Conservation (phyloP, 2,329 filamentous ascomycete genomes). For the Ophiostoma sp. region DNA sequence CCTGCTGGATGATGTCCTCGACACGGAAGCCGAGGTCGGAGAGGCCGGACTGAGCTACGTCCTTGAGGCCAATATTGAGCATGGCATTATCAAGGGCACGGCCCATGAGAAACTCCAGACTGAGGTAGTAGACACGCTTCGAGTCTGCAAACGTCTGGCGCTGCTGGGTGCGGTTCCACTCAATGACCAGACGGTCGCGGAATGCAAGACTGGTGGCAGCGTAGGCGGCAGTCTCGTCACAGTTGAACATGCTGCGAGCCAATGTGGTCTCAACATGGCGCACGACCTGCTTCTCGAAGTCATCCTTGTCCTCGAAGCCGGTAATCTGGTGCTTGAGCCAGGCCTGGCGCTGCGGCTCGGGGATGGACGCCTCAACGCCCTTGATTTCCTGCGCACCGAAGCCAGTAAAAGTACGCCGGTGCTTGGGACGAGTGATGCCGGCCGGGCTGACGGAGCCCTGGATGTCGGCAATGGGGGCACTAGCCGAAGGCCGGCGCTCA, state of each 20-base stretch:
- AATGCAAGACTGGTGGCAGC: conserved; percentile 86
- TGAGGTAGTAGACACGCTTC: conserved; percentile 96
- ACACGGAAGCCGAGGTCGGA: conserved; percentile 89
- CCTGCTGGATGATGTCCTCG: conserved; percentile 89
- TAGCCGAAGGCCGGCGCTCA: conserved; percentile 74
- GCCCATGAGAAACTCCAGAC: conserved; percentile 96
- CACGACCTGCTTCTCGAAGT: conserved; percentile 82
- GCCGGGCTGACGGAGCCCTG: conserved; percentile 79
- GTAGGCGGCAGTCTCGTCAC: conserved; percentile 91
- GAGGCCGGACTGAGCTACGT: conserved; percentile 76
- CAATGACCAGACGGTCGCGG: conserved; percentile 83
- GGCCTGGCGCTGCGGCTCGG: conserved; percentile 78
- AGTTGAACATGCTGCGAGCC: conserved; percentile 95
- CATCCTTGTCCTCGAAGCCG: conserved; percentile 71
- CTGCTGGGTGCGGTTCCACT: conserved; percentile 98
- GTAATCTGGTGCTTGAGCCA: conserved; percentile 61
- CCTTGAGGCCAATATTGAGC: conserved; percentile 88
- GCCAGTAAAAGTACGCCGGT: conserved; percentile 93
- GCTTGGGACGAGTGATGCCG: conserved; percentile 83
- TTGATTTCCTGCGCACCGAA: conserved; percentile 91
- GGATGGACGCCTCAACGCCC: conserved; percentile 81
- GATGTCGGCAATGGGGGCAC: conserved; percentile 80
- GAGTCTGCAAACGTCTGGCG: conserved; percentile 83
- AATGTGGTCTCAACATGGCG: conserved; percentile 94
- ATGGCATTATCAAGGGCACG: conserved; percentile 96